Percentiles rank a stretch among this genome's conserved stretches.
These are phyloP conservation scores for Pogostemon cablin DNA, from an alignment of 257 asterid genomes.

Conservation along the genomic window DNA sequence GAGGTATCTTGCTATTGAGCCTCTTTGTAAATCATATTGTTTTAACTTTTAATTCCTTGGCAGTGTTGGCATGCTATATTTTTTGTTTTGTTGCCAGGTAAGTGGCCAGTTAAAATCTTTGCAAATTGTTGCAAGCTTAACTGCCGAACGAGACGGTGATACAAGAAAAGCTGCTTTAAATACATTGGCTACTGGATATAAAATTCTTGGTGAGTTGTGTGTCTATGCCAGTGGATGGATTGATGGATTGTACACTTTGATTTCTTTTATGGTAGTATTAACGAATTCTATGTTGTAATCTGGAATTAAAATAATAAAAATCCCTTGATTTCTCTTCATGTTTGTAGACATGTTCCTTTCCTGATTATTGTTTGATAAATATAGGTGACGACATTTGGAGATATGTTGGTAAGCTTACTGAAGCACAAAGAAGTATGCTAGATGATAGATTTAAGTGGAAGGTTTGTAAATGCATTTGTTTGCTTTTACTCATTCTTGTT, in stretches of 20 bases:
- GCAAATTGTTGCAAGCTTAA: constrained; percentile 96
- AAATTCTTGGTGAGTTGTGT: constrained; percentile 84
- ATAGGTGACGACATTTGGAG: constrained; percentile 99
- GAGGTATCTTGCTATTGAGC: constrained; percentile 54
- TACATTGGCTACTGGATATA: constrained; percentile 90
- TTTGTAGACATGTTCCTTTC: background rate
- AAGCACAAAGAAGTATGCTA: constrained; percentile 98
- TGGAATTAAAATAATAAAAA: too few relatives aligned
- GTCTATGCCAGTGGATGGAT: background rate
- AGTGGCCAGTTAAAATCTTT: constrained; percentile 87
- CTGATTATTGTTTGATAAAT: constrained; percentile 25
- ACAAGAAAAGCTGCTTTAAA: constrained; percentile 91
- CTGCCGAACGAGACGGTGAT: constrained; percentile 98
- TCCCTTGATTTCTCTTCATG: background rate
- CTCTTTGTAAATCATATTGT: constrained; percentile 8
- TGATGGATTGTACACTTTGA: constrained; percentile 6
- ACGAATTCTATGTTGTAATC: too few relatives aligned
- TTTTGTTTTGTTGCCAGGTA: constrained; percentile 51
- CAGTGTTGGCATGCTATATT: constrained; percentile 23
- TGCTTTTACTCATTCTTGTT: constrained; percentile 16
- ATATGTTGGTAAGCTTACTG: constrained; percentile 92
- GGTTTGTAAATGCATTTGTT: constrained; percentile 48
- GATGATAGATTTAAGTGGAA: constrained; percentile 99
- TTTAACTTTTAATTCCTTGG: background rate
- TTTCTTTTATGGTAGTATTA: background rate